Conservation (phyloP, 148 eudicot species). For the Rhododendron williamsianum region DNA sequence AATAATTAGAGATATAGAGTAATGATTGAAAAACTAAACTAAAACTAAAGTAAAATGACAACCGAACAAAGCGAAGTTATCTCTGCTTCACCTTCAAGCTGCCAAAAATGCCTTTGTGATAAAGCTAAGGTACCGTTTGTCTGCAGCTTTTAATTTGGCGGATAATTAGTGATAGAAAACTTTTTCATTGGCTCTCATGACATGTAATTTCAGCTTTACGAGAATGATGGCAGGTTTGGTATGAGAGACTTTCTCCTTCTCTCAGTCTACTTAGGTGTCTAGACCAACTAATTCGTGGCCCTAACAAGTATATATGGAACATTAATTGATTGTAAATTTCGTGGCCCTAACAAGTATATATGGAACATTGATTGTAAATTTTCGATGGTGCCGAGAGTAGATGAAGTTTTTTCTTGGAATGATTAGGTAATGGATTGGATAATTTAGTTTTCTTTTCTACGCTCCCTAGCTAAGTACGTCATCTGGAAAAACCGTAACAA, state of each 20-base stretch:
- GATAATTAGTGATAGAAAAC: background rate
- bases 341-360: no score
- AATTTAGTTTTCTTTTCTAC: no score
- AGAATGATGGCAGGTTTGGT: background rate
- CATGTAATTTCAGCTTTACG: no score
- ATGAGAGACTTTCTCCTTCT: background rate
- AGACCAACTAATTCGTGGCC: no score
- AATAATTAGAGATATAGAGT: no score
- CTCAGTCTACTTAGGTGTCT: background rate
- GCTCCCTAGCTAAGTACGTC: no score
- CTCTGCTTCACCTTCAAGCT: background rate
- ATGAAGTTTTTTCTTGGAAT: background rate
- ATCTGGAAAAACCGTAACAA: no score
- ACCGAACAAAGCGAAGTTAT: no score
- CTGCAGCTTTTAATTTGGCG: background rate
- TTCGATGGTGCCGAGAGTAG: background rate
- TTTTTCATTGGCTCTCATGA: background rate
- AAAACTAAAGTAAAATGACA: no score
- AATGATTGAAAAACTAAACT: no score
- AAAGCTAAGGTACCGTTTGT: background rate
- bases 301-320: no score
- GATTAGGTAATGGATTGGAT: background rate
- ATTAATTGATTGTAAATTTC: background rate
- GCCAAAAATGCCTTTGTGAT: background rate
- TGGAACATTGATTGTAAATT: no score